Percentiles rank a stretch among this genome's conserved stretches.
Evolutionary conservation across 2,329 filamentous ascomycete species (phyloP).

Genomic region (Epichloe gansuensis): DNA sequence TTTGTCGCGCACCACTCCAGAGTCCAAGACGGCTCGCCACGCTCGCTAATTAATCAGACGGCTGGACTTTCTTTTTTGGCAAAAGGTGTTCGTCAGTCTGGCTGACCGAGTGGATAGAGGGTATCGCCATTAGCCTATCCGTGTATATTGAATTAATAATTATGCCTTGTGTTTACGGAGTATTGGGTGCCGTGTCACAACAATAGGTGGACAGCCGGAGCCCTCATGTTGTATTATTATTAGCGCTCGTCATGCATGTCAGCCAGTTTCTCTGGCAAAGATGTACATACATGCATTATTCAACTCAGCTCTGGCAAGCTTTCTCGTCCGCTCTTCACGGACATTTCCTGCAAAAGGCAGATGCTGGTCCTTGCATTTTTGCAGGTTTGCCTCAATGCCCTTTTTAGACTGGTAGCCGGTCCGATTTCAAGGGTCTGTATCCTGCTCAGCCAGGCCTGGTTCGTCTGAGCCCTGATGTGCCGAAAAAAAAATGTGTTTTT

Average conservation of each 20-base stretch:
- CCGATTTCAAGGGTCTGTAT: not conserved
- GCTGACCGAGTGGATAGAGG: not conserved
- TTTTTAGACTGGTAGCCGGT: not conserved
- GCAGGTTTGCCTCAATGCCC: slow-evolving; percentile 2
- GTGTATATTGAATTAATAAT: not conserved
- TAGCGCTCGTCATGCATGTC: not conserved
- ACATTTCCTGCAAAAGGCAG: not conserved
- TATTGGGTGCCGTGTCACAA: not conserved
- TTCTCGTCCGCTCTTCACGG: not conserved
- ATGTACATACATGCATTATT: not conserved
- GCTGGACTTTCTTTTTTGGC: not conserved
- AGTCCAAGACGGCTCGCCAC: not conserved
- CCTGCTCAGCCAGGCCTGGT: not conserved
- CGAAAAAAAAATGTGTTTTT: not conserved
- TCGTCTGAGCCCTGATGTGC: not conserved
- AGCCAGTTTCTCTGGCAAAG: not conserved
- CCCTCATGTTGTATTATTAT: not conserved
- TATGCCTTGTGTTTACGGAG: too few relatives aligned
- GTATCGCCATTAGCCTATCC: not conserved
- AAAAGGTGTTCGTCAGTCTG: not conserved
- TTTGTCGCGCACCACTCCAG: too few relatives aligned
- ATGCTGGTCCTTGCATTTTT: slow-evolving; percentile 1
- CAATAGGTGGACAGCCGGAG: not conserved
- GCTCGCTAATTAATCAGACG: not conserved
- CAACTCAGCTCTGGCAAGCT: not conserved